A percentile compares a stretch with the other conserved stretches of the same genome.
Evolutionary conservation across 106 monocot species (phyloP).

Genomic region (Dactylorhiza incarnata): DNA sequence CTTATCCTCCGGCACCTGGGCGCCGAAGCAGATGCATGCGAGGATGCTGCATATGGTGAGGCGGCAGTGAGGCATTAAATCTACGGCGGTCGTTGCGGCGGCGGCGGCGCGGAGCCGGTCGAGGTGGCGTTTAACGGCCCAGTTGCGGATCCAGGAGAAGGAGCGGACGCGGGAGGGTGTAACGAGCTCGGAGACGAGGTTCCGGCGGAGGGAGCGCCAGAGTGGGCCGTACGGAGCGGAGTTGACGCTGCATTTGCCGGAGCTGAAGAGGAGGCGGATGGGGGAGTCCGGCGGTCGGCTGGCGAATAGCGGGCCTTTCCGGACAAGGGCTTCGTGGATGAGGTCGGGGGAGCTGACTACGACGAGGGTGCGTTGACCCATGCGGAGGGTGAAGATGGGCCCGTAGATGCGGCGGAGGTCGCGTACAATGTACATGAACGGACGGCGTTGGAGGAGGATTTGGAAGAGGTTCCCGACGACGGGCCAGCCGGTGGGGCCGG

Average conservation of each 20-base stretch:
- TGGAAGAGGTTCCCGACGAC: conserved; percentile 88
- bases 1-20: conserved; percentile 34
- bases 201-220: conserved; percentile 78
- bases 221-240: conserved; percentile 80
- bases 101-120: conserved; percentile 36
- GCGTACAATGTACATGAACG: conserved; percentile 78
- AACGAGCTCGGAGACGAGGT: conserved; percentile 73
- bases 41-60: conserved; percentile 82
- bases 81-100: conserved; percentile 20
- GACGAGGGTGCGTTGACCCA: conserved; percentile 80
- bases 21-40: conserved; percentile 80
- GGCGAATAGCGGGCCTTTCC: conserved; percentile 63
- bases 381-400: conserved; percentile 79
- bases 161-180: conserved; percentile 32
- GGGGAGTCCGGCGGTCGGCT: conserved; percentile 84
- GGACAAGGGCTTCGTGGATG: conserved; percentile 81
- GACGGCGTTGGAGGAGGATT: conserved; percentile 62
- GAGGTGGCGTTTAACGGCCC: conserved; percentile 62
- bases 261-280: conserved; percentile 72
- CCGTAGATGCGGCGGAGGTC: conserved; percentile 79
- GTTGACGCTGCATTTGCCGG: conserved; percentile 74
- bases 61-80: conserved; percentile 55
- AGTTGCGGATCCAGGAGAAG: conserved; percentile 60
- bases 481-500: conserved; percentile 84
- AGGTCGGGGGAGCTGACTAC: conserved; percentile 62